phyloP scores from a whole-genome alignment of 2,329 filamentous ascomycete genomes.

The Elsinoe necatrix region DNA sequence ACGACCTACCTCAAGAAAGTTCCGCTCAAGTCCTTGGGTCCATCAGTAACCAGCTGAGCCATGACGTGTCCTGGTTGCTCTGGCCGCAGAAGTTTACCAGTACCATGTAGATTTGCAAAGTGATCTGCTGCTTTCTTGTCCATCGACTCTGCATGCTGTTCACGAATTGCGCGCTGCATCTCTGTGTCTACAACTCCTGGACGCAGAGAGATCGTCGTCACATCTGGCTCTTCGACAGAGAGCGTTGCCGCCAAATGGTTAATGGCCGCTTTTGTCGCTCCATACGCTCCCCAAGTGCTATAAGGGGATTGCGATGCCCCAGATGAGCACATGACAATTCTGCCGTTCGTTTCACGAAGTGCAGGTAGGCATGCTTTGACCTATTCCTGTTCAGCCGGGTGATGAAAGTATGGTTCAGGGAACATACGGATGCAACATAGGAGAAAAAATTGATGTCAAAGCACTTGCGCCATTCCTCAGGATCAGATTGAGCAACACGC shows the following conservation, averaged over 20 bases:
- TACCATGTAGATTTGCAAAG: slow-evolving; percentile 62
- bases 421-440: slow-evolving; percentile 45
- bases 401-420: slow-evolving; percentile 1
- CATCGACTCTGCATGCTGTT: slow-evolving; percentile 57
- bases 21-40: slow-evolving; percentile 61
- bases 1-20: slow-evolving; percentile 56
- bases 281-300: slow-evolving; percentile 70
- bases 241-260: slow-evolving; percentile 71
- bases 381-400: slow-evolving; percentile 34
- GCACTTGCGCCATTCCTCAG: slow-evolving; percentile 63
- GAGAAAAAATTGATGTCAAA: slow-evolving; percentile 89
- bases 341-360: slow-evolving; percentile 59
- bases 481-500: slow-evolving; percentile 56
- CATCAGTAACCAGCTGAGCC: slow-evolving; percentile 63
- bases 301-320: slow-evolving; percentile 63
- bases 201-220: slow-evolving; percentile 63
- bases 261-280: slow-evolving; percentile 71
- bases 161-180: slow-evolving; percentile 79
- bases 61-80: slow-evolving; percentile 83
- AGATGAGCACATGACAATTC: slow-evolving; percentile 70
- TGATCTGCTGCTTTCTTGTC: slow-evolving; percentile 49
- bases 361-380: slow-evolving; percentile 61
- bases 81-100: slow-evolving; percentile 65
- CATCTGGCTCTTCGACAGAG: slow-evolving; percentile 64
- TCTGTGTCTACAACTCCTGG: slow-evolving; percentile 81